Percentiles rank a stretch among this genome's conserved stretches.
phyloP scores from a whole-genome alignment of 2,329 filamentous ascomycete species.

The Colletotrichum lentis region DNA sequence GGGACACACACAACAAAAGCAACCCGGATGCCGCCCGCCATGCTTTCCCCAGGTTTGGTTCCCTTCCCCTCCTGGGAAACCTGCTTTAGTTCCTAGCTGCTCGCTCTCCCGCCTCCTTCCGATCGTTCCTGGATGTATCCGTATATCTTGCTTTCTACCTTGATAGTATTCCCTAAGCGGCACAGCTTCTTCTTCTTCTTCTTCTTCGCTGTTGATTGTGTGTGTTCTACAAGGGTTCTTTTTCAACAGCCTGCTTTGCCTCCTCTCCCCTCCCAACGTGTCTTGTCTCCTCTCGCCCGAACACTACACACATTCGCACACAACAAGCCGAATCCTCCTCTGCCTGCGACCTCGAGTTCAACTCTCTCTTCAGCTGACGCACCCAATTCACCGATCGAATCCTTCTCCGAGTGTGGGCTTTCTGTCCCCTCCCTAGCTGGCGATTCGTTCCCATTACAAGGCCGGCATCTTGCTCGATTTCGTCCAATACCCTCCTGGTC shows the following conservation, averaged over 20 bases:
- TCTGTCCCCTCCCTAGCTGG: not conserved
- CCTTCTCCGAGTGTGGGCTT: not conserved
- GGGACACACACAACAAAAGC: slow-evolving; percentile 19
- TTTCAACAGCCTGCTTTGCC: not conserved
- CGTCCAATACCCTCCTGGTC: not conserved
- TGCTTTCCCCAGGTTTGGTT: slow-evolving; percentile 34
- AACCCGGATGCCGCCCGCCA: slow-evolving; percentile 11
- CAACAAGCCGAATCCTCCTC: not conserved
- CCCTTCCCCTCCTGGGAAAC: not conserved
- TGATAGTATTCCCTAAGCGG: not conserved
- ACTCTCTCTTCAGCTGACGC: not conserved
- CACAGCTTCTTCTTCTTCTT: not conserved
- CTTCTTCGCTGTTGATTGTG: not conserved
- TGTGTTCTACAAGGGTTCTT: not conserved
- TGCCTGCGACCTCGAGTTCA: not conserved
- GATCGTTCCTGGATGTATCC: slow-evolving; percentile 5
- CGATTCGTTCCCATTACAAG: not conserved
- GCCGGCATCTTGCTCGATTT: not conserved
- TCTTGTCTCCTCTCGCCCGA: not conserved
- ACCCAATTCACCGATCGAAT: not conserved
- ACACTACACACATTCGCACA: not conserved
- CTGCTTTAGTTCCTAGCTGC: slow-evolving; percentile 6
- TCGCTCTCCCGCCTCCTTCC: slow-evolving; percentile 14
- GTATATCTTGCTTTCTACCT: not conserved
- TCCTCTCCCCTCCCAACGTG: too few species aligned